Evolutionary conservation across 768 basidiomycete genomes (phyloP).

Genomic region (Auricularia cornea): DNA sequence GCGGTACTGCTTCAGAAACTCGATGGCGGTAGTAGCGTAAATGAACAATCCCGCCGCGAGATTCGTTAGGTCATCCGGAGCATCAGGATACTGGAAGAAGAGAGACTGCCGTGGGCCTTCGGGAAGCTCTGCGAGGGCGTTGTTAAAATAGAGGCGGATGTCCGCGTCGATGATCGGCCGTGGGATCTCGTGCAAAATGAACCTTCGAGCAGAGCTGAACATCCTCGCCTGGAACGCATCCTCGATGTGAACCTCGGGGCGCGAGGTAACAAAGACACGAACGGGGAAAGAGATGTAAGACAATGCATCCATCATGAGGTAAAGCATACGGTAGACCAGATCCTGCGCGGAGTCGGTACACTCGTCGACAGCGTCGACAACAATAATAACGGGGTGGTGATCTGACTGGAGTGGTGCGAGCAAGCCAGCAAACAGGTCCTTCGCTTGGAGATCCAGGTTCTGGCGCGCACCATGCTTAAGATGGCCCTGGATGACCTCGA

Average conservation of each 20-base stretch:
- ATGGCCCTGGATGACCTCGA: background rate
- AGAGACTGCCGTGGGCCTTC: background rate
- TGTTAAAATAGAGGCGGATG: background rate
- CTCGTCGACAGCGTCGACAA: too few species aligned
- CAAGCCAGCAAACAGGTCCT: background rate
- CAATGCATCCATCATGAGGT: background rate
- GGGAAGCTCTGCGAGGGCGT: background rate
- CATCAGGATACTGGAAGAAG: background rate
- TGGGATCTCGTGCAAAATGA: background rate
- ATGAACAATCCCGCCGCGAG: background rate
- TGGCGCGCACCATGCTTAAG: background rate
- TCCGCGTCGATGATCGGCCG: background rate
- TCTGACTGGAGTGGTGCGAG: background rate
- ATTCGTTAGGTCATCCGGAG: background rate
- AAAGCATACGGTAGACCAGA: background rate
- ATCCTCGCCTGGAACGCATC: background rate
- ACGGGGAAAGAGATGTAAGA: background rate
- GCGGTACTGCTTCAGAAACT: background rate
- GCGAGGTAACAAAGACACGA: constrained; percentile 17
- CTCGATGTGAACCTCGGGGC: constrained; percentile 12
- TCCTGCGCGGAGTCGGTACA: background rate
- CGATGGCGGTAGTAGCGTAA: background rate
- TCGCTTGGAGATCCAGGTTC: background rate
- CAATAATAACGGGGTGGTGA: too few species aligned
- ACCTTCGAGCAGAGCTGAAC: background rate